Conservation (phyloP, 306 rosid genomes). For the Hippophae tibetana region DNA sequence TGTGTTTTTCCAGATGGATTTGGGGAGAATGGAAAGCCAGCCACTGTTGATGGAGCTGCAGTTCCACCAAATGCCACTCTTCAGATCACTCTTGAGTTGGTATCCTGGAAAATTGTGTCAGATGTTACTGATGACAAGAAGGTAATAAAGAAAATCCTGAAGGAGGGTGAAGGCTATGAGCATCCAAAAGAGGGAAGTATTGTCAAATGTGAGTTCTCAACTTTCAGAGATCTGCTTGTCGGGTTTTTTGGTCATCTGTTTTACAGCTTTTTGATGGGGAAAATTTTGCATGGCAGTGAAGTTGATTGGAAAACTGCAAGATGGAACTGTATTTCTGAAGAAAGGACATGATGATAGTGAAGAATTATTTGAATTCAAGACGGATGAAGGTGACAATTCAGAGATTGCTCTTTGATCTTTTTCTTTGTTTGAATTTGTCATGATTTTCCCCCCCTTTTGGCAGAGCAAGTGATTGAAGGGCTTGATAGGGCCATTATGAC, state of each 20-base stretch:
- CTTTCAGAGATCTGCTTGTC: background rate
- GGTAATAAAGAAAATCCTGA: conserved; percentile 39
- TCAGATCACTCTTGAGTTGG: conserved; percentile 30
- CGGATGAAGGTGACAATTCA: background rate
- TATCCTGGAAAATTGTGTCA: conserved; percentile 47
- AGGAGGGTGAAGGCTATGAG: conserved; percentile 45
- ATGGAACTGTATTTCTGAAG: conserved; percentile 37
- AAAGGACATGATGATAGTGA: conserved; percentile 55
- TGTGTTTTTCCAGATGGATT: conserved; percentile 33
- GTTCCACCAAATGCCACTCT: conserved; percentile 22
- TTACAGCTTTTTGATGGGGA: background rate
- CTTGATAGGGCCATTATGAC: conserved; percentile 59
- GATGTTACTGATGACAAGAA: conserved; percentile 48
- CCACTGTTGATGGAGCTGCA: conserved; percentile 13
- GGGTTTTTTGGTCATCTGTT: background rate
- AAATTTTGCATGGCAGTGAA: conserved; percentile 21
- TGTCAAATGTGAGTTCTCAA: conserved; percentile 40
- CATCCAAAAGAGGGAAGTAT: conserved; percentile 51
- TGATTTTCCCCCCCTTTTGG: conserved; percentile 5
- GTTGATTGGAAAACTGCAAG: conserved; percentile 39
- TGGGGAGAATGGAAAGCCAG: conserved; percentile 15
- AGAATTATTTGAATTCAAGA: conserved; percentile 10
- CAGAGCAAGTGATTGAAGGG: conserved; percentile 47
- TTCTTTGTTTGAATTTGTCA: background rate
- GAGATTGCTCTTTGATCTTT: background rate